Evolutionary conservation across 352 stramenopile genomes (phyloP), one percentile per base, ranked within the genome.

Genomic region (Blastocystis sp.): DNA sequence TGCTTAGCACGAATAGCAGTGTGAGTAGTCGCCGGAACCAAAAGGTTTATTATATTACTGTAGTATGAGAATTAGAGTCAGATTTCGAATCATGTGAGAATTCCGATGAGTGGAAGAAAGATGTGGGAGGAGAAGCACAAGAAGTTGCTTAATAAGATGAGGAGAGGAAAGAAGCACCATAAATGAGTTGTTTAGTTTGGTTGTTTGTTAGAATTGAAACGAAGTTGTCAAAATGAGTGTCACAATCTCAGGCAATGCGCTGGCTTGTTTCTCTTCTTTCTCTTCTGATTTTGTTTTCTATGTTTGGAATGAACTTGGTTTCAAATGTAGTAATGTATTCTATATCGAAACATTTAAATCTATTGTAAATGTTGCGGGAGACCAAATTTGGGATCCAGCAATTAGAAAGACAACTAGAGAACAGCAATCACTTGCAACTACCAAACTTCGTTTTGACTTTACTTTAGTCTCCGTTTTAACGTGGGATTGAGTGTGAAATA

Each of bases 101-200:
- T 92, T 91, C 77, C 63, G 65, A 94, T 94, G 80, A 92, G 95
- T 43, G 95, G 95, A 39, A 91, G 96, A 85, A 95, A 96, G 91
- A 92, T 94, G 81, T 99, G 96, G 95, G 93, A 95, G 78, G 89
- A 94, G 89, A 91, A 91, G 59, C 92, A 94, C 56, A 91, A 90
- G 42, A 95, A 94, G 88, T 43, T 69, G 14, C 14, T 69, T 12
- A 69, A 69, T 5, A 69, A 69, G 59, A 39, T 46, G 59, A 29
- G 59, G 57, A 66, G 14, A 39, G 5, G 14, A 6, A 21, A 32
- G 14, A 35, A 69, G 24, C 24, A 43, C 24, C 32, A 69, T 29
- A 69, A 69, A 43, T 69, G 24, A 69, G 32, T 35, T 69, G 59
- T 69, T 35, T 69, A 43, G 24, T 39, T 32, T 6, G 14, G 2